Evolutionary conservation across 768 basidiomycete species (phyloP).

Genomic region (Podaxis sp.): DNA sequence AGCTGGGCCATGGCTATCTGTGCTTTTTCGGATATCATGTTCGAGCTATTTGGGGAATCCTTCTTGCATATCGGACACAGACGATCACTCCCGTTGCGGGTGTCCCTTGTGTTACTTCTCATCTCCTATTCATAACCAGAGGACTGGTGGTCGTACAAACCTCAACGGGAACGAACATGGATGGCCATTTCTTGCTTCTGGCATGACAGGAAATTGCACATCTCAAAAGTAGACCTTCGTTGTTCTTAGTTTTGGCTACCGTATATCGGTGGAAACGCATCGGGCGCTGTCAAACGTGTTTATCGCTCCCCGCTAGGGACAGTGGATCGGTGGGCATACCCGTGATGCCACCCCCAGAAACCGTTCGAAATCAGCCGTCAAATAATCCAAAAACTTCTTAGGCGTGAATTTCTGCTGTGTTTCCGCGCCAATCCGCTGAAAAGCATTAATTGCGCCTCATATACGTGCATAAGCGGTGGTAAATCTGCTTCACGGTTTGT

Average conservation of each 20-base stretch:
- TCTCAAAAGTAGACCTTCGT: conserved; percentile 35
- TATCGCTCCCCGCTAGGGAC: not conserved
- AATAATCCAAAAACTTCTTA: not conserved
- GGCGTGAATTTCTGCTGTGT: not conserved
- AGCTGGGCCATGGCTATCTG: no score
- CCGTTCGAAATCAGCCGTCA: not conserved
- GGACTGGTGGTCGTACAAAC: not conserved
- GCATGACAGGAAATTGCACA: conserved; percentile 51
- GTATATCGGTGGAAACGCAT: conserved; percentile 26
- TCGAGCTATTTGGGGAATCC: no score
- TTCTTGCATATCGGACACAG: no score
- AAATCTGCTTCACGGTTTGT: not conserved
- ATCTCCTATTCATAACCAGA: not conserved
- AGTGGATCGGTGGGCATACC: conserved; percentile 8
- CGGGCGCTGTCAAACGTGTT: conserved; percentile 45
- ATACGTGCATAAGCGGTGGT: not conserved
- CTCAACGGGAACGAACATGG: conserved; percentile 4
- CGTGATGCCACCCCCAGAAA: not conserved
- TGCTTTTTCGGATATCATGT: no score
- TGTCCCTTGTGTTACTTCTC: not conserved
- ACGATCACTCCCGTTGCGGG: no score
- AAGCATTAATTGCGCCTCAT: not conserved
- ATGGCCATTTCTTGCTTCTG: conserved; percentile 28
- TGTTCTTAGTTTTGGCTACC: conserved; percentile 21
- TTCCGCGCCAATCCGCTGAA: not conserved